Evolutionary conservation across 306 rosid species (phyloP), one percentile per base, ranked within the genome.

Genomic region (Citrullus amarus): DNA sequence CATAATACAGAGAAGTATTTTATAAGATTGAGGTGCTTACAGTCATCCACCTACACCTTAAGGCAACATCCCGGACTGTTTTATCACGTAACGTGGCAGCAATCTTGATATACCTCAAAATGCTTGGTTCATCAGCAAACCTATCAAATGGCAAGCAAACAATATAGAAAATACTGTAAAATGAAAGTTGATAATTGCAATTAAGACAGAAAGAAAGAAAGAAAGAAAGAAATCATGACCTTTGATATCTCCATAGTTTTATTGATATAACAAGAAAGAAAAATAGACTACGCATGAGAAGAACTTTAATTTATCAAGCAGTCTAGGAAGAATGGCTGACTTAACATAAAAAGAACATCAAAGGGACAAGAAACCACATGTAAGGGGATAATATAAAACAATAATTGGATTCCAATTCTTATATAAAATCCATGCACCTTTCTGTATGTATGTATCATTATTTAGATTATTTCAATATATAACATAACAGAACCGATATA

Each of bases 31-130:
- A 75, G 68, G 88, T 75, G 83, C 96, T 84, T 88, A 95, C 99
- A 75, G 87, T 91, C 97, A 95, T 88, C 99, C 99, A 95, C 90
- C 97, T 86, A 91, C 96, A 92, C 93, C 99, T 88, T 91, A 95
- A 85, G 81, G 99, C 99, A 85, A 95, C 99, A 86, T 95, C 97
- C 51, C 99, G 97, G 50, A 95, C 99, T 79, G 99, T 95, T 86
- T 95, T 95, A 81, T 95, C 97, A 39, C 86, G 93, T 86, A 95
- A 90, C 34, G 82, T 81, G 51, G 97, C 96, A 4, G 99, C 99
- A 76, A 95, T 95, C 88, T 95, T 95, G 85, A 95, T 91, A 78
- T 95, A 95, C 91, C 82, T 88, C 97, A 95, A 87, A 75, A 95
- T 91, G 86, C 90, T 95, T 66, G 93, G 99, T 78, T 95, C 99